Evolutionary conservation across 345 rosid genomes (phyloP).

Genomic region (Firmiana major): DNA sequence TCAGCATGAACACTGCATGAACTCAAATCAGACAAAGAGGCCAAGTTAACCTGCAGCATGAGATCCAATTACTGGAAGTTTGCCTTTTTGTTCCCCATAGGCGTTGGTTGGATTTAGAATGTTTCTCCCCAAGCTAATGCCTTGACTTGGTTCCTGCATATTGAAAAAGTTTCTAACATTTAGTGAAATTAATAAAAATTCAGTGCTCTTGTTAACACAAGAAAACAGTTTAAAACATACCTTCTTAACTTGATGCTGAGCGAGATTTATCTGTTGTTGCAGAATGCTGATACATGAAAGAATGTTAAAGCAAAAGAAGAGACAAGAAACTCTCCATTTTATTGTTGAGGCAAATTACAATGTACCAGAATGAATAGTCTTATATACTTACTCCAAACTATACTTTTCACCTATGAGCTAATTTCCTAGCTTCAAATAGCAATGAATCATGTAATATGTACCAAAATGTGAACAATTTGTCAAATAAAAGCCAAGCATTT

Average conservation of each 20-base stretch:
- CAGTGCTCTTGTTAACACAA: neutral
- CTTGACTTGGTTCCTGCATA: conserved; percentile 18
- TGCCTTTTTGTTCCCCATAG: neutral
- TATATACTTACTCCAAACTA: neutral
- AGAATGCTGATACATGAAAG: conserved; percentile 20
- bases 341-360: neutral
- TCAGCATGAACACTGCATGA: neutral
- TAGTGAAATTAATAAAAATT: neutral
- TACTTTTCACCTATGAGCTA: neutral
- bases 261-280: conserved; percentile 17
- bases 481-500: neutral
- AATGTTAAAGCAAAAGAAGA: neutral
- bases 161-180: neutral
- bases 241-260: conserved; percentile 3
- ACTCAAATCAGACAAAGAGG: neutral
- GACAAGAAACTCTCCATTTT: neutral
- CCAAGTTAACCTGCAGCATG: conserved; percentile 16
- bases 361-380: neutral
- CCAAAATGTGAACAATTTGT: neutral
- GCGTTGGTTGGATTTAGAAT: neutral
- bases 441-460: neutral
- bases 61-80: conserved; percentile 4
- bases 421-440: neutral
- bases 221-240: conserved; percentile 11
- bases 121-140: neutral